Evolutionary conservation across 2,329 filamentous ascomycete species (phyloP), one percentile per base, ranked within the genome.

Genomic region (Penicillium sp.): DNA sequence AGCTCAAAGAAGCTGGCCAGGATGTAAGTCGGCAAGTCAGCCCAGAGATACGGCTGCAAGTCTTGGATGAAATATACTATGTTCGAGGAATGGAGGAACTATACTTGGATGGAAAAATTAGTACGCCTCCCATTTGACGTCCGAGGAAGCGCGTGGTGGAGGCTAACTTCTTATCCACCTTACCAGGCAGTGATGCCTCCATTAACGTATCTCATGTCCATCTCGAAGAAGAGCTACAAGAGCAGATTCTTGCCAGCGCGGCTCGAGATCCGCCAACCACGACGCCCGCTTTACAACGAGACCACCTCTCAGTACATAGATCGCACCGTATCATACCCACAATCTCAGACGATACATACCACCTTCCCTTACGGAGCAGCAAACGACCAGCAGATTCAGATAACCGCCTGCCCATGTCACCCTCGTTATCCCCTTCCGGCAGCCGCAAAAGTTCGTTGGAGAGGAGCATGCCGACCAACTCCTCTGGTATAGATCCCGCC

Each of bases 61-160:
- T 81, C 26, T 60, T 81, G 35, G 77, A 79, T 46, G 78, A 81
- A 65, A 73, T 79, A 21, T 79, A 77, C 64, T 70, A 71, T 23
- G 75, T 79, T 19, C 71, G 77, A 46, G 71, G 73, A 46, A 71
- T 73, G 65, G 77, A 80, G 64, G 77, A 79, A 55, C 68, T 74
- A 7, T 78, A 74, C 50, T 56, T 75, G 19, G 70, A 75, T 11
- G 76, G 76, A 21, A 69, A 75, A 56, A 74, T 75, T 47, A 75
- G 78, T 79, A 71, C 48, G 69, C 17, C 50, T 64, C 3, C 11
- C 11, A 26, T 7, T 44, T 9, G 13, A 23, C 6, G 8, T 3
- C 30, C 23, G 44, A 44, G 15, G 13, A 26, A 26, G 31, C 11
- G 15, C n/a, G 13, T 21, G 26, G 17, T 21, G 19, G 23, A 6